Evolutionary conservation across 2,329 filamentous ascomycete species (phyloP), one percentile per base, ranked within the genome.

Genomic region (Colletotrichum higginsianum): DNA sequence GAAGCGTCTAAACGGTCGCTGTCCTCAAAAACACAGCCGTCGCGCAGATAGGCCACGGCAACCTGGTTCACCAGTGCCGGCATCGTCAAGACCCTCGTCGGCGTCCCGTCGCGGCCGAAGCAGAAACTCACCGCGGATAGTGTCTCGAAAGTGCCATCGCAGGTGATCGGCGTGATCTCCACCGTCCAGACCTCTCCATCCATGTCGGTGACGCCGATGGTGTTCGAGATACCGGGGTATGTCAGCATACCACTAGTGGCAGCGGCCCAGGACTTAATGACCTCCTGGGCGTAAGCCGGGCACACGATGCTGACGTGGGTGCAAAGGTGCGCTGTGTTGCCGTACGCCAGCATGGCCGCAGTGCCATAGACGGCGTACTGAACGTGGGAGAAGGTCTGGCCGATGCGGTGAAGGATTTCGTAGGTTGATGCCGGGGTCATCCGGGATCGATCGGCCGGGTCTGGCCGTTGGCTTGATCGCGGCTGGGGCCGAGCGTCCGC

Each of bases 331-430:
- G 68, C 72, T 4, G 75, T 61, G 71, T 80, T 83, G 57, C 85
- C 86, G 79, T 86, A 84, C 57, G 84, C 80, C 3, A 79, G 75
- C 71, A 89, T 79, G 15, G 85, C 86, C 0, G 81, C 81, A 26
- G 81, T 79, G 26, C 87, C 87, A 74, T 79, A 82, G 52, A 89
- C 80, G 13, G 83, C 83, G 75, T 87, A 88, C 23, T 80, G 82
- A 1, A 86, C 80, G 75, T 86, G 83, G 21, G 76, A 74, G 23
- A 89, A 80, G 5, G 80, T 77, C 0, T 61, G 58, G 67, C 84
- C 80, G 52, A 89, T 75, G n/a, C 53, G 62, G 35, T 70, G 44
- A 73, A 87, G 81, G 38, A 87, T 75, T 57, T 83, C 79, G 15
- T 66, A 70, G 11, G 86, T 78, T 56, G 77, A 77, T n/a, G 70